phyloP scores from a whole-genome alignment of 352 stramenopile species.

The Phytophthora aleatoria region DNA sequence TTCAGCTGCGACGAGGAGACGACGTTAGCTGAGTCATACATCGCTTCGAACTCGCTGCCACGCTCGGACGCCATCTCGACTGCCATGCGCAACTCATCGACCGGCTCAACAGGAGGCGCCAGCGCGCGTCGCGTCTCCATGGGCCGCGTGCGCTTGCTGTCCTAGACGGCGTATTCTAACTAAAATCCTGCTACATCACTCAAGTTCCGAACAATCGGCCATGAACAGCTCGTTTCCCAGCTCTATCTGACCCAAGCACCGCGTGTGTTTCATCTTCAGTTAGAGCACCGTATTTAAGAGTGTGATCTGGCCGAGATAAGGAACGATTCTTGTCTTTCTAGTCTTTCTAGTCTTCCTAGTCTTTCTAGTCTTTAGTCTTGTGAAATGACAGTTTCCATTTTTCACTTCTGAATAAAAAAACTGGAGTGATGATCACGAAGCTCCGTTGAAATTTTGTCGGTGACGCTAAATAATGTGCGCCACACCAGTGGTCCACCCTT shows the following conservation, averaged over 20 bases:
- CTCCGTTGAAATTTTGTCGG: neutral
- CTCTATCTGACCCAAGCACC: constrained; percentile 1
- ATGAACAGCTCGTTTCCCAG: constrained; percentile 26
- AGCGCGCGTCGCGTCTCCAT: constrained; percentile 38
- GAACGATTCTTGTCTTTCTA: constrained; percentile 22
- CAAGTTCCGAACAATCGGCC: constrained; percentile 11
- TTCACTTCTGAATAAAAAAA: neutral
- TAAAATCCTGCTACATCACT: constrained; percentile 13
- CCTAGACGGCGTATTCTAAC: constrained; percentile 14
- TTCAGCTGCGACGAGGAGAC: constrained; percentile 89
- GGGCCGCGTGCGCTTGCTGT: constrained; percentile 32
- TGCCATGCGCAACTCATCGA: constrained; percentile 62
- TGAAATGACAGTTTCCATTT: neutral
- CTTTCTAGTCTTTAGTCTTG: too few relatives aligned
- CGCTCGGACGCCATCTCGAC: constrained; percentile 66
- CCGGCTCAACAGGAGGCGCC: constrained; percentile 17
- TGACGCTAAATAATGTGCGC: neutral
- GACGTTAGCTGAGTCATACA: constrained; percentile 83
- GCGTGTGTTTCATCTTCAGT: neutral
- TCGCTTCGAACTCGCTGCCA: constrained; percentile 79
- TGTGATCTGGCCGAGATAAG: constrained; percentile 19
- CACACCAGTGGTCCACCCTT: constrained; percentile 13
- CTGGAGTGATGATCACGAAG: constrained; percentile 9
- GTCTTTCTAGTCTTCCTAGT: too few relatives aligned
- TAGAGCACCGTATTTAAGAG: constrained; percentile 38